phyloP scores from a whole-genome alignment of 129 eudicot genomes.

The Ambrosia artemisiifolia region DNA sequence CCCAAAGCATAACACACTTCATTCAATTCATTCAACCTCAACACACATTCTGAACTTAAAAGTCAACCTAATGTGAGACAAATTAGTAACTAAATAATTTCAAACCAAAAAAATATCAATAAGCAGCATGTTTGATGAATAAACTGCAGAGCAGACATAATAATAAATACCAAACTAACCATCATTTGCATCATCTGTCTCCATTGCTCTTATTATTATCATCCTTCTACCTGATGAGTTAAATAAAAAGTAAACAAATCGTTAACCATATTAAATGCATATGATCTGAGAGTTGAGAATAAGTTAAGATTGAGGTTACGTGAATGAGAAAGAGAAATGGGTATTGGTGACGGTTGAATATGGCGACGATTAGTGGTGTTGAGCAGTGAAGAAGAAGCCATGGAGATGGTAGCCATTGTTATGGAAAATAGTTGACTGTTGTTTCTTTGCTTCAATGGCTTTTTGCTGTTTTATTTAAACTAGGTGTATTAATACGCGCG shows the following conservation, averaged over 20 bases:
- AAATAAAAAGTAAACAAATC: not conserved
- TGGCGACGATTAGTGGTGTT: constrained; percentile 12
- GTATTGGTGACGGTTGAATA: constrained; percentile 14
- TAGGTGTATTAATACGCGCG: no score
- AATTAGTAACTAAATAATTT: not conserved
- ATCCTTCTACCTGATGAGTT: constrained; percentile 49
- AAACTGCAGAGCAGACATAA: no score
- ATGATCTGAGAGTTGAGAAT: no score
- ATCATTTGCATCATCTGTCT: constrained; percentile 77
- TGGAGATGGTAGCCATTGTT: constrained; percentile 25
- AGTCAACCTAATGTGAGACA: not conserved
- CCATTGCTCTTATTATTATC: constrained; percentile 66
- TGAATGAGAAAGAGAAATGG: no score
- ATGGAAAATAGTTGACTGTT: not conserved
- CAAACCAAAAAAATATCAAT: not conserved
- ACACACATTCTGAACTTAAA: not conserved
- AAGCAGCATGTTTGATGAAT: no score
- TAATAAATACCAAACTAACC: constrained; percentile 24
- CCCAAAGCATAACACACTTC: constrained; percentile 10
- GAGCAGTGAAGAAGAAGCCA: constrained; percentile 31
- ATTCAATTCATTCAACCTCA: not conserved
- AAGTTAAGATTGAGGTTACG: no score
- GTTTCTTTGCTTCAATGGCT: not conserved
- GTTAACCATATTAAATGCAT: not conserved
- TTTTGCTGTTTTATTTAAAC: not conserved